Evolutionary conservation across 768 basidiomycete genomes (phyloP).

Genomic region (Tricholoma hemisulphureum): DNA sequence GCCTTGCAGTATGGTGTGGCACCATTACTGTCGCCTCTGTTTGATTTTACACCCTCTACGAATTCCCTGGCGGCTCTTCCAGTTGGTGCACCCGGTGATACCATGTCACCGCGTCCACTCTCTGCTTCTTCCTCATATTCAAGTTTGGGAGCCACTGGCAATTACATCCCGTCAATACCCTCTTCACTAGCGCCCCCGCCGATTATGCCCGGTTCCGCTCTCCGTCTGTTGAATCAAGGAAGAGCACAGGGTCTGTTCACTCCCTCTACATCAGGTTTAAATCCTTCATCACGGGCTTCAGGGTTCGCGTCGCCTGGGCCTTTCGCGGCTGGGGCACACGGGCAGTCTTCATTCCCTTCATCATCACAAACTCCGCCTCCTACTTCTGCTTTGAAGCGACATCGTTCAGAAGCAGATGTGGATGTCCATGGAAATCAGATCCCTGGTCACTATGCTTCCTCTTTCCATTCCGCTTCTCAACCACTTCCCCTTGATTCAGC

Average conservation of each 20-base stretch:
- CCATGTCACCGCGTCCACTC: conserved; percentile 58
- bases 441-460: conserved; percentile 16
- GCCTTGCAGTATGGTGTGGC: conserved; percentile 91
- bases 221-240: conserved; percentile 80
- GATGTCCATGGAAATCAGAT: conserved; percentile 33
- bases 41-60: conserved; percentile 86
- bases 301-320: conserved; percentile 55
- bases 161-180: conserved; percentile 44
- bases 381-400: conserved; percentile 50
- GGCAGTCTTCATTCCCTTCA: conserved; percentile 47
- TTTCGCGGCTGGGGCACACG: conserved; percentile 43
- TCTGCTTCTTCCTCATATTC: conserved; percentile 71
- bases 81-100: conserved; percentile 44
- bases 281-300: conserved; percentile 39
- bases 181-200: conserved; percentile 74
- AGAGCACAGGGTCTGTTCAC: conserved; percentile 85
- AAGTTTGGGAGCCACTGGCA: conserved; percentile 44
- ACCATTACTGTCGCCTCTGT: conserved; percentile 81
- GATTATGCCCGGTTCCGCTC: conserved; percentile 84
- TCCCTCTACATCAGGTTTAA: conserved; percentile 68
- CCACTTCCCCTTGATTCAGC: conserved; percentile 25
- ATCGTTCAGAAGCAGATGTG: conserved; percentile 67
- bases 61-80: conserved; percentile 70
- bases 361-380: conserved; percentile 54
- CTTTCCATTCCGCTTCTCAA: conserved; percentile 22